Conservation (phyloP, 768 basidiomycete genomes). For the Mrakia blollopis region DNA sequence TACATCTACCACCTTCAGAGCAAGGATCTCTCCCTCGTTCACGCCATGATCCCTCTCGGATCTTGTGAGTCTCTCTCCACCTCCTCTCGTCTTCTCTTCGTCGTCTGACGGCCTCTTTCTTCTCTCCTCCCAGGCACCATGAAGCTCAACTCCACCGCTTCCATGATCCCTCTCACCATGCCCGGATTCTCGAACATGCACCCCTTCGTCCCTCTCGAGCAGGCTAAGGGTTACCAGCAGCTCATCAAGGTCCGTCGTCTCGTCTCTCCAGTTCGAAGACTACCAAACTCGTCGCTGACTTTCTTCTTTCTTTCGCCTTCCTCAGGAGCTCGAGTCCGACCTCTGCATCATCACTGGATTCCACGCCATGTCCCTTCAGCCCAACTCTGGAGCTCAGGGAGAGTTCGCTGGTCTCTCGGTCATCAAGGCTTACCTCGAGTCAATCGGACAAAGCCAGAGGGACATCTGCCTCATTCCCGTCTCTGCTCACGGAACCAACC, state of each 20-base stretch:
- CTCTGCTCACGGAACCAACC: conserved; percentile 97
- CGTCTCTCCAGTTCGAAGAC: background rate
- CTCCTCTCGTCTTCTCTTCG: background rate
- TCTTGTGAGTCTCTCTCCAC: conserved; percentile 37
- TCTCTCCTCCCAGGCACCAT: conserved; percentile 71
- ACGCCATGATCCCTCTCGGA: conserved; percentile 75
- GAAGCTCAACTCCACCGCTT: conserved; percentile 97
- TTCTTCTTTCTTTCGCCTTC: background rate
- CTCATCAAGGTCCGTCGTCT: conserved; percentile 56
- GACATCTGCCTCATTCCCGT: conserved; percentile 90
- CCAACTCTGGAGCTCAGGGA: conserved; percentile 96
- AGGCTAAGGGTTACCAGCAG: conserved; percentile 77
- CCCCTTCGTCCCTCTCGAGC: conserved; percentile 85
- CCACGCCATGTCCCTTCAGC: conserved; percentile 90
- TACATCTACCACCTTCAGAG: conserved; percentile 84
- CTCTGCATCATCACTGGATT: conserved; percentile 96
- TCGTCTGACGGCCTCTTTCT: background rate
- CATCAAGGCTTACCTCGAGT: conserved; percentile 89
- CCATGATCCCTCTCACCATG: conserved; percentile 95
- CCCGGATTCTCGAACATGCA: conserved; percentile 85
- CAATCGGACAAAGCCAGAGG: conserved; percentile 74
- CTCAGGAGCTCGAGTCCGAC: conserved; percentile 74
- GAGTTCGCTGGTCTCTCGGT: conserved; percentile 95
- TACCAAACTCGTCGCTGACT: background rate
- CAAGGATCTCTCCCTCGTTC: conserved; percentile 90